Percentiles rank a stretch among this genome's conserved stretches.
Evolutionary conservation across 371 early-diverging fungal species (phyloP).

Genomic region (Actinomucor elegans): DNA sequence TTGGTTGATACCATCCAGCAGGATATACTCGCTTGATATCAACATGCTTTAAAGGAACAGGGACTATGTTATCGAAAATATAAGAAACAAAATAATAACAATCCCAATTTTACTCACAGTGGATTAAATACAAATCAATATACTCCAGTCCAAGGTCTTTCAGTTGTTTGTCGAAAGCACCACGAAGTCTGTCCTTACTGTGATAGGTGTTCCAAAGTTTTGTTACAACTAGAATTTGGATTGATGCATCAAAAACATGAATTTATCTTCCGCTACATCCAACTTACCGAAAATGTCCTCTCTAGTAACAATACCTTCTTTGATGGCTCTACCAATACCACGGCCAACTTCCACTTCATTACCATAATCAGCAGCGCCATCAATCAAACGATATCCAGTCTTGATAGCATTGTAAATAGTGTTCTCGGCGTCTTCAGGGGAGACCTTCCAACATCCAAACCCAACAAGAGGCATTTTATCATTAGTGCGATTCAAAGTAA

Average conservation of each 20-base stretch:
- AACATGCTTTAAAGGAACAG: constrained; percentile 28
- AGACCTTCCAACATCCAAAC: constrained; percentile 41
- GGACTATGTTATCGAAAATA: constrained; percentile 12
- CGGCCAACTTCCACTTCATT: constrained; percentile 74
- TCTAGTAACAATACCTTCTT: constrained; percentile 60
- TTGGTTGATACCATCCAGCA: constrained; percentile 24
- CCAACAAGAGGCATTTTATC: constrained; percentile 49
- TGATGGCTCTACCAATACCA: constrained; percentile 55
- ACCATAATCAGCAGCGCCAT: constrained; percentile 50
- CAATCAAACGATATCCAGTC: constrained; percentile 46
- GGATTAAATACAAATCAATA: constrained; percentile 66
- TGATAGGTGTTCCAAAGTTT: constrained; percentile 75
- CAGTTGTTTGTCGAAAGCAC: constrained; percentile 52
- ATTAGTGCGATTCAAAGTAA: constrained; percentile 36
- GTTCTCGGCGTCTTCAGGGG: constrained; percentile 27
- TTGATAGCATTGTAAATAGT: constrained; percentile 53
- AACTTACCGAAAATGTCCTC: constrained; percentile 48
- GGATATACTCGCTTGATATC: constrained; percentile 22
- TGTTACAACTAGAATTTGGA: constrained; percentile 67
- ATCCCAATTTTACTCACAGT: constrained; percentile 28
- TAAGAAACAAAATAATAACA: background rate
- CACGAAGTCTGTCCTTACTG: constrained; percentile 45
- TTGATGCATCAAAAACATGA: no score
- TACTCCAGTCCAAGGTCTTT: constrained; percentile 59
- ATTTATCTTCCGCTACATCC: no score